Conservation (phyloP, 1,284 basidiomycete genomes). For the Phellinidium pouzarii region DNA sequence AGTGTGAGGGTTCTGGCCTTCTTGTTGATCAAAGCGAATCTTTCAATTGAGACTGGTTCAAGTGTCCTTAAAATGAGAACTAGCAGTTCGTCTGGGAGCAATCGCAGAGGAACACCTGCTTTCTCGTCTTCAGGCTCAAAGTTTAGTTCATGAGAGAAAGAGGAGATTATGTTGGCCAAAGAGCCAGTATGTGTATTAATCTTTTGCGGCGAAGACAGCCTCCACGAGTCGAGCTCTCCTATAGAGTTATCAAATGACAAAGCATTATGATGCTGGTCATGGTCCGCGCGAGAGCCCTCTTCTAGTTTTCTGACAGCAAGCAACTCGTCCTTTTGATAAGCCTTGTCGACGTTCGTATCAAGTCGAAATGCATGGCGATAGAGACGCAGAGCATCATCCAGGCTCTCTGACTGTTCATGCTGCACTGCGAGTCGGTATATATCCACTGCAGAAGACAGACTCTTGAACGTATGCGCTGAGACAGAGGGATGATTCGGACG, state of each 20-base stretch:
- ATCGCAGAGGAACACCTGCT: constrained; percentile 46
- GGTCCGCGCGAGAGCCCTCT: neutral
- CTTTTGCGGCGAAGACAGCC: neutral
- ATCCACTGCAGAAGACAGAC: constrained; percentile 42
- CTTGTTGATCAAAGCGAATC: constrained; percentile 65
- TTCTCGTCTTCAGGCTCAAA: constrained; percentile 69
- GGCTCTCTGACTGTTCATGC: constrained; percentile 64
- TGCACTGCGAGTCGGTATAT: constrained; percentile 66
- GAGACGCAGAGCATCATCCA: constrained; percentile 66
- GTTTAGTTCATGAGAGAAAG: constrained; percentile 42
- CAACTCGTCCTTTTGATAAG: constrained; percentile 52
- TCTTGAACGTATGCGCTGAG: constrained; percentile 6
- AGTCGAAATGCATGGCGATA: constrained; percentile 77
- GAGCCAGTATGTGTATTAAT: constrained; percentile 28
- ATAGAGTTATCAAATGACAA: neutral
- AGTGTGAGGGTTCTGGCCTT: constrained; percentile 68
- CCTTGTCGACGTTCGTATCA: constrained; percentile 61
- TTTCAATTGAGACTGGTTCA: constrained; percentile 65
- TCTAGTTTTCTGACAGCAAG: constrained; percentile 13
- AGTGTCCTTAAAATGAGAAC: constrained; percentile 56
- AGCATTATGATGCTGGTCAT: neutral
- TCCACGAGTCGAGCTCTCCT: neutral
- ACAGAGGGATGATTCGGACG: neutral
- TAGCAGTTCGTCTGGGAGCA: constrained; percentile 72
- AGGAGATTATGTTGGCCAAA: constrained; percentile 42